Percentiles rank a stretch among this genome's conserved stretches.
These are phyloP conservation scores for Phytophthora ohioensis DNA, from an alignment of 352 stramenopile genomes.

Conservation along the genomic window DNA sequence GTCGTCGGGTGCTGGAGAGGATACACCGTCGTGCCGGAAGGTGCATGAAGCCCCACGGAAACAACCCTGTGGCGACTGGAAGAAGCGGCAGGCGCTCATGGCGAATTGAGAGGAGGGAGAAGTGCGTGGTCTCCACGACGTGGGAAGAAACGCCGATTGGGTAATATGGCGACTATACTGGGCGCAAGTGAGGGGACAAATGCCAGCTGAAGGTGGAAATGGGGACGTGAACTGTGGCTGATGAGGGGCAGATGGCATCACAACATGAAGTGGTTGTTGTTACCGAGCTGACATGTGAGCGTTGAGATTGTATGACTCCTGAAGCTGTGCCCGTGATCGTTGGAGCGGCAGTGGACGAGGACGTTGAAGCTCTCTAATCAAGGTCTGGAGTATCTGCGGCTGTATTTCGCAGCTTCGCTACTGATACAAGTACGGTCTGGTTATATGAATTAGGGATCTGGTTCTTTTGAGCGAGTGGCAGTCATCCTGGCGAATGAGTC, in stretches of 20 bases:
- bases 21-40: slow-evolving; percentile 61
- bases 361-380: no score
- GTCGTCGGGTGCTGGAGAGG: slow-evolving; percentile 8
- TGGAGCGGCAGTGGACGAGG: no score
- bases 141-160: slow-evolving; percentile 20
- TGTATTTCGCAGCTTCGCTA: no score
- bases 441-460: no score
- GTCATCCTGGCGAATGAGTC: no score
- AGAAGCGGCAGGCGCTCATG: slow-evolving; percentile 73
- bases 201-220: slow-evolving; percentile 4
- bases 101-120: slow-evolving; percentile 4
- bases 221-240: neutral
- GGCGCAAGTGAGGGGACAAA: neutral
- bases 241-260: neutral
- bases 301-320: no score
- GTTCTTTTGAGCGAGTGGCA: no score
- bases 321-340: no score
- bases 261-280: neutral
- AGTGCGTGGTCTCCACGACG: slow-evolving; percentile 10
- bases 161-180: slow-evolving; percentile 10
- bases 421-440: no score
- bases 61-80: slow-evolving; percentile 73
- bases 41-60: slow-evolving; percentile 72
- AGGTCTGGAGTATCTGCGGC: no score
- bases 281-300: no score